Evolutionary conservation across 2,329 filamentous ascomycete species (phyloP), one percentile per base, ranked within the genome.

Genomic region (Rachicladosporium sp.): DNA sequence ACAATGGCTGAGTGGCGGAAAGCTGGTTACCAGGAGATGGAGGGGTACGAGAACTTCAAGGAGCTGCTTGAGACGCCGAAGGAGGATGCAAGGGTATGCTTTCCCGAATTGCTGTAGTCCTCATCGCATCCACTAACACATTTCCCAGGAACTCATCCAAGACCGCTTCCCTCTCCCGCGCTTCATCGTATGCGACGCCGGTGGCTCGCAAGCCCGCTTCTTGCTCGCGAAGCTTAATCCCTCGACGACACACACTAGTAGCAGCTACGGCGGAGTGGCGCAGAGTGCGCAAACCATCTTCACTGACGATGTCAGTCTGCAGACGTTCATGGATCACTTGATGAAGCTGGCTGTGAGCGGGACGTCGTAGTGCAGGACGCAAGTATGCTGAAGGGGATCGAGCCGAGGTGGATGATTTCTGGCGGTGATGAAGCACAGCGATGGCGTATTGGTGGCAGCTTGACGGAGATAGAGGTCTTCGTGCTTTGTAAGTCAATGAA

Each of bases 301-400:
- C 67, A 98, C 91, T 1, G 91, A 98, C 56, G 91, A 98, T 62
- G 91, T 98, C 40, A 95, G 87, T 40, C 68, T 98, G 58, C 89
- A 96, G 64, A 96, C 89, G 1, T 98, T 98, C 60, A 98, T 98
- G 91, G 91, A 98, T 56, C 88, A 96, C 66, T 69, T 98, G 60
- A 98, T 98, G 91, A 98, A 98, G 85, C 47, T 61, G 38, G 58
- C 58, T 36, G 58, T 61, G 29, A 61, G 58, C 40, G 58, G 58
- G n/a, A 61, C 57, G 36, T 27, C 23, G 23, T 27, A 27, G 15
- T 19, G 15, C 15, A 19, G 15, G 15, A 19, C 15, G 15, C 15
- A 19, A 19, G 15, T 19, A 19, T 19, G 5, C 15, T 19, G 15
- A 19, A 19, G 15, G 15, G 15, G 15, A 19, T 19, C 15, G 15